phyloP scores from a whole-genome alignment of 371 early-diverging fungal genomes.

The Apophysomyces elegans region DNA sequence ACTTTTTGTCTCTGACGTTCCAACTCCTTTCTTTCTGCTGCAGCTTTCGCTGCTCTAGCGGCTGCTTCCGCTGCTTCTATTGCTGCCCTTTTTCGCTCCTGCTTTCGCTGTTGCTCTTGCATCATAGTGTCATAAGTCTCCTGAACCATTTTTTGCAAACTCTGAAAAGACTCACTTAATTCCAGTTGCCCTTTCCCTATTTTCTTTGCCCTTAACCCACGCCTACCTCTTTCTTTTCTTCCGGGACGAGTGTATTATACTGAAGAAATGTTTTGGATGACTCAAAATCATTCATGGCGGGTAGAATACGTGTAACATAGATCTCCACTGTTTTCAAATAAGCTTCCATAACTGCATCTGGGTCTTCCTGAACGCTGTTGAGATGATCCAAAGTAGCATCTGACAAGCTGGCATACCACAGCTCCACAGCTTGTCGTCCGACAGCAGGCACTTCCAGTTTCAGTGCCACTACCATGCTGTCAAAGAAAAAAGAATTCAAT shows the following conservation, averaged over 20 bases:
- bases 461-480: slow-evolving; percentile 36
- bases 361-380: slow-evolving; percentile 9
- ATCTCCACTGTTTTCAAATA: slow-evolving; percentile 35
- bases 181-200: background rate
- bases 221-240: slow-evolving; percentile 40
- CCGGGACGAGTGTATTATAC: slow-evolving; percentile 38
- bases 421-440: slow-evolving; percentile 38
- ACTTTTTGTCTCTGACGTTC: slow-evolving; percentile 18
- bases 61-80: slow-evolving; percentile 14
- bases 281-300: slow-evolving; percentile 41
- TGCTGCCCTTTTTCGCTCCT: slow-evolving; percentile 16
- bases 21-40: slow-evolving; percentile 12
- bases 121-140: slow-evolving; percentile 16
- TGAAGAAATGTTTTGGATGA: slow-evolving; percentile 42
- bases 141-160: slow-evolving; percentile 16
- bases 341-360: slow-evolving; percentile 21
- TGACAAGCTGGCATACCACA: slow-evolving; percentile 40
- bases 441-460: slow-evolving; percentile 28
- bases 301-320: slow-evolving; percentile 35
- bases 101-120: slow-evolving; percentile 26
- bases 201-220: slow-evolving; percentile 11
- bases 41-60: slow-evolving; percentile 13
- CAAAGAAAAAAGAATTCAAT: background rate
- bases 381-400: slow-evolving; percentile 32
- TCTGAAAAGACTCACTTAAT: slow-evolving; percentile 10